These are phyloP conservation scores for Brassica cretica DNA, from an alignment of 345 rosid genomes.

Conservation along the genomic window DNA sequence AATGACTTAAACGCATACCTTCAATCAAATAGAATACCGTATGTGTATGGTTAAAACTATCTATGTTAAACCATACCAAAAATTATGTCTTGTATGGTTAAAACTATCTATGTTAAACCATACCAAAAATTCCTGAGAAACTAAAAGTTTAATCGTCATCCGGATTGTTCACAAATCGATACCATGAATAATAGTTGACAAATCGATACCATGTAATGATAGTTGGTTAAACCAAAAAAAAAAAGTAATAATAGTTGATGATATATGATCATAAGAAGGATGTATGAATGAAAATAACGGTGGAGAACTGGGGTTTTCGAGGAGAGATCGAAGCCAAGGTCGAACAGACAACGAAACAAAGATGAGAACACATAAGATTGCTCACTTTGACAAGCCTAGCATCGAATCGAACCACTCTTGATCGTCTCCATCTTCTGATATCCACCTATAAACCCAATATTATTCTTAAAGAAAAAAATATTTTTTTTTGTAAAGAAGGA, in stretches of 20 bases:
- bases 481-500: slow-evolving; percentile 11
- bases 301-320: slow-evolving; percentile 12
- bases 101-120: background rate
- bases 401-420: slow-evolving; percentile 35
- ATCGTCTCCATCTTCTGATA: slow-evolving; percentile 6
- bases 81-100: background rate
- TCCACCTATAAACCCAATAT: background rate
- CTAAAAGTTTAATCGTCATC: background rate
- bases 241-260: background rate
- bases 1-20: background rate
- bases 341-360: slow-evolving; percentile 48
- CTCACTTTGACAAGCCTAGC: slow-evolving; percentile 42
- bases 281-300: background rate
- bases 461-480: background rate
- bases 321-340: slow-evolving; percentile 31
- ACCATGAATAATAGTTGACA: background rate
- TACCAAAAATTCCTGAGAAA: background rate
- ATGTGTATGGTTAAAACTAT: background rate
- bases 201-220: background rate
- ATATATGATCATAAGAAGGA: slow-evolving; percentile 16
- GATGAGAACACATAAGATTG: slow-evolving; percentile 38
- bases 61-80: background rate
- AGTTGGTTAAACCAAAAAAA: too few species aligned
- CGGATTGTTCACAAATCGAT: background rate
- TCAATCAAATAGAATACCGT: background rate